Evolutionary conservation across 108 stramenopile species (phyloP).

Genomic region (Conticribra weissflogii): DNA sequence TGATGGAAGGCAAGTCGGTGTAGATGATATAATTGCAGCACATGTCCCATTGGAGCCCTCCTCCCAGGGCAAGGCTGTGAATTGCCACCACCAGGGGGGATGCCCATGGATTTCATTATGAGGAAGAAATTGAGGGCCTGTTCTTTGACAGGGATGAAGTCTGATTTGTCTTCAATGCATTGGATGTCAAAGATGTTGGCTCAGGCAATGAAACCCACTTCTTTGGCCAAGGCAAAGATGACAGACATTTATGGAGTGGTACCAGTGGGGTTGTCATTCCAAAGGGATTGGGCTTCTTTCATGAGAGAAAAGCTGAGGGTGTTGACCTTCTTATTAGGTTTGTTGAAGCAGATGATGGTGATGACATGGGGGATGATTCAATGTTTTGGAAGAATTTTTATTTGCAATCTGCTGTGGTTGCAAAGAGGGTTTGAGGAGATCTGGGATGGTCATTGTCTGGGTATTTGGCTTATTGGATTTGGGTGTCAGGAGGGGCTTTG

Average conservation of each 20-base stretch:
- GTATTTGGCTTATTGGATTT: background rate
- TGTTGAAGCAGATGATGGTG: slow-evolving; percentile 91
- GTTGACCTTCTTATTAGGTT: slow-evolving; percentile 93
- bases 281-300: slow-evolving; percentile 85
- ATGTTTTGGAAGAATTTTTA: slow-evolving; percentile 87
- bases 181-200: slow-evolving; percentile 96
- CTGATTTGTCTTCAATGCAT: slow-evolving; percentile 81
- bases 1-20: slow-evolving; percentile 90
- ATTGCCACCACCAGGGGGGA: slow-evolving; percentile 97
- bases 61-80: slow-evolving; percentile 95
- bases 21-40: slow-evolving; percentile 98
- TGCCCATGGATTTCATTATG: slow-evolving; percentile 66
- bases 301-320: slow-evolving; percentile 88
- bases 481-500: background rate
- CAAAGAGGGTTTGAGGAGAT: slow-evolving; percentile 41
- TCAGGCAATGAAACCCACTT: slow-evolving; percentile 97
- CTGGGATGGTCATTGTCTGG: background rate
- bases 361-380: slow-evolving; percentile 82
- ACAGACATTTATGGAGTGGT: slow-evolving; percentile 85
- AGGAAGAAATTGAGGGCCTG: slow-evolving; percentile 85
- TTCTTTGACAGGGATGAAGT: slow-evolving; percentile 80
- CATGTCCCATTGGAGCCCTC: slow-evolving; percentile 99
- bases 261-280: slow-evolving; percentile 68
- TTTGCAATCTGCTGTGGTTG: slow-evolving; percentile 69
- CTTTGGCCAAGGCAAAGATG: slow-evolving; percentile 95